Base-by-base conservation (phyloP, 1,139 yeast genomes). In the Pichia sp. region DNA sequence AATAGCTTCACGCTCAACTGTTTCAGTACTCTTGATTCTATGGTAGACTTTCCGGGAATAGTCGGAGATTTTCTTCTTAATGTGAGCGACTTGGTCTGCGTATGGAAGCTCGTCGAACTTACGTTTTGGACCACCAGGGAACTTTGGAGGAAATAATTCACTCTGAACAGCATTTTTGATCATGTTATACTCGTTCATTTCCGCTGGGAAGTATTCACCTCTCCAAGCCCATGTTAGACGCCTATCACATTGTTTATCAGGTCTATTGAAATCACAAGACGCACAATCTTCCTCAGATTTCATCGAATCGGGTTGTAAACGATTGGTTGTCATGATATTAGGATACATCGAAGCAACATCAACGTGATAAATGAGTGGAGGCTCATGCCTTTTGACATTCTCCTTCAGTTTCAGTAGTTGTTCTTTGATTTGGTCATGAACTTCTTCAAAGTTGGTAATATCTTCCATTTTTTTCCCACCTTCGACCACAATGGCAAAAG, bases 261-360 rank as follows among this genome's bases (percentile, higher is more conserved):
- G 97, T 38, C 95, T 69, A 55, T 93, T 93, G 60, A 87, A 93
- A 52, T 93, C 98, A 66, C 99, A 93, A 27, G 94, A 77, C 1
- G 98, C 98, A 63, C 98, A 93, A 51, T 87, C 96, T 49, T 86
- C 86, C 55, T 91, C 98, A 0, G 82, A 66, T 50, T 91, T 88
- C 87, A 93, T 91, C 1, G 98, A 88, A 59, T 93, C 99, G 0
- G 99, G 99, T 58, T 93, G 99, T 37, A 93, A 67, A 54, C 99
- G 76, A 60, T 93, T 93, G 0, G 98, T 84, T 4, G 96, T 86
- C 97, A 93, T 93, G 53, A 93, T 93, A 56, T 93, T 91, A 4
- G 99, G 99, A 54, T 93, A 93, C 99, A 93, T 93, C 1, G 98
- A 91, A 0, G 99, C 97, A 37, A 93, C 99, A 65, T 93, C 99